Percentiles rank a stretch among this genome's conserved stretches.
These are phyloP conservation scores for Termitomyces eurrhizus DNA, from an alignment of 768 basidiomycete genomes.

Conservation along the genomic window DNA sequence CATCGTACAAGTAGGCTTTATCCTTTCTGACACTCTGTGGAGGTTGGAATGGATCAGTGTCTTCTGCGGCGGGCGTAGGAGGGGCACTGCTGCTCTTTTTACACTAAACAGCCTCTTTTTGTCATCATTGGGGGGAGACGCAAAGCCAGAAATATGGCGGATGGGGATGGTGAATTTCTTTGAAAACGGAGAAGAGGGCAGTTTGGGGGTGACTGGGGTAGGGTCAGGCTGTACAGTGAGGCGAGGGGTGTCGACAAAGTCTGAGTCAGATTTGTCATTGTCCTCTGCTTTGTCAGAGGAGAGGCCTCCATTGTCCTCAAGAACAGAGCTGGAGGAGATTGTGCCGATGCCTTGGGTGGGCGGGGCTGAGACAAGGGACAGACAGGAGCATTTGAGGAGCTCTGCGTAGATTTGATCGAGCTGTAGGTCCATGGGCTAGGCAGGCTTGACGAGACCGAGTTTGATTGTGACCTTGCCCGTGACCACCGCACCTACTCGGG, in stretches of 20 bases:
- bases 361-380: constrained; percentile 69
- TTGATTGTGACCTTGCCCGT: constrained; percentile 41
- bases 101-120: not conserved
- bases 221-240: constrained; percentile 7
- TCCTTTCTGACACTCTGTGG: too few relatives aligned
- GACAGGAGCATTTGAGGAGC: constrained; percentile 58
- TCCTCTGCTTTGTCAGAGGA: constrained; percentile 40
- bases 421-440: constrained; percentile 41
- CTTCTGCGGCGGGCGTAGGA: not conserved
- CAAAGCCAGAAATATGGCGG: not conserved
- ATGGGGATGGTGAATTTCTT: not conserved
- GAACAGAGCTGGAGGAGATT: constrained; percentile 62
- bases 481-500: constrained; percentile 34
- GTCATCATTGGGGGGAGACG: not conserved
- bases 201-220: not conserved
- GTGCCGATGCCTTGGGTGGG: constrained; percentile 88
- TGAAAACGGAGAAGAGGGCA: not conserved
- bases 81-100: not conserved
- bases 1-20: constrained; percentile 48
- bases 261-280: constrained; percentile 17
- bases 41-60: not conserved
- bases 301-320: constrained; percentile 77
- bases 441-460: constrained; percentile 43
- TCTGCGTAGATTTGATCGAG: constrained; percentile 62
- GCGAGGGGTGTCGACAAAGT: not conserved